These are phyloP conservation scores for Metschnikowia bowlesiae DNA, from an alignment of 805 yeast species.

Conservation along the genomic window DNA sequence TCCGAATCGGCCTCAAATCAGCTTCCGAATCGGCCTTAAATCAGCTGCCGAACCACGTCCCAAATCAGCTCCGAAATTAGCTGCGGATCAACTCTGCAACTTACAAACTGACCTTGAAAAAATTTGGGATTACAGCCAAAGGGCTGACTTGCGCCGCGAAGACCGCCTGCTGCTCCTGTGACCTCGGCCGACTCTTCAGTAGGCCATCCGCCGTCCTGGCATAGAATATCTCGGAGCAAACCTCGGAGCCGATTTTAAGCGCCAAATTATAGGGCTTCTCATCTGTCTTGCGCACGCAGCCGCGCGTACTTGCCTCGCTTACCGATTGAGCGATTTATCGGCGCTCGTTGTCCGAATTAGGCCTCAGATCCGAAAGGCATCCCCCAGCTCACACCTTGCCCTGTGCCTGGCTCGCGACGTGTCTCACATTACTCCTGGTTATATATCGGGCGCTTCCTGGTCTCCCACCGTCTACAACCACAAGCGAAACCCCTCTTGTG, in stretches of 20 bases:
- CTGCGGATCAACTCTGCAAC: background rate
- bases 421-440: background rate
- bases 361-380: background rate
- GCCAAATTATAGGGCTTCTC: background rate
- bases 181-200: no score
- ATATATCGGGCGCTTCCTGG: background rate
- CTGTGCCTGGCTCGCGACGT: background rate
- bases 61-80: no score
- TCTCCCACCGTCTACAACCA: background rate
- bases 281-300: background rate
- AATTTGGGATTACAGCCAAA: background rate
- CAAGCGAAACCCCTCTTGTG: background rate
- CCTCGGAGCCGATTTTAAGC: background rate
- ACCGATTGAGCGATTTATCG: background rate
- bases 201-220: background rate
- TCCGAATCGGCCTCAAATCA: no score
- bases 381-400: background rate
- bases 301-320: background rate
- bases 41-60: no score
- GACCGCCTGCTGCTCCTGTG: no score
- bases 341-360: background rate
- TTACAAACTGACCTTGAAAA: background rate
- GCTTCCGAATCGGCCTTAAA: background rate
- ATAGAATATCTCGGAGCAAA: background rate
- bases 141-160: no score